phyloP scores from a whole-genome alignment of 495 filamentous ascomycete genomes.

The Cercophora sp. region DNA sequence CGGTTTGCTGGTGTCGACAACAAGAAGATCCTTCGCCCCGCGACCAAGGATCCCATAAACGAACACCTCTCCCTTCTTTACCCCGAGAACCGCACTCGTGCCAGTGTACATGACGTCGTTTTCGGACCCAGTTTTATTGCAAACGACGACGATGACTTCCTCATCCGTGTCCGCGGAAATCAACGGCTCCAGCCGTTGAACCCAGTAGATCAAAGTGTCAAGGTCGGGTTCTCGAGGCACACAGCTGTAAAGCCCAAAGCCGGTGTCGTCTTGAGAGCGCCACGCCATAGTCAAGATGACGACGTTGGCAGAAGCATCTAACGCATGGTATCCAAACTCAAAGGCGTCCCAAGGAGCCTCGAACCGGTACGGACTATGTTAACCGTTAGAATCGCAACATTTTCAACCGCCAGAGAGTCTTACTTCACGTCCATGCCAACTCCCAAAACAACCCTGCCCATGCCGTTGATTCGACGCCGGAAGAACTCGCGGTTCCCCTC shows the following conservation, averaged over 20 bases:
- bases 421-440: slow-evolving; percentile 78
- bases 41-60: slow-evolving; percentile 69
- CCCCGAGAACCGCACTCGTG: slow-evolving; percentile 74
- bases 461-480: slow-evolving; percentile 42
- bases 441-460: slow-evolving; percentile 66
- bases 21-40: slow-evolving; percentile 58
- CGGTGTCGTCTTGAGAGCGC: slow-evolving; percentile 58
- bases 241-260: slow-evolving; percentile 39
- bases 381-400: too few species aligned
- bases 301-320: slow-evolving; percentile 62
- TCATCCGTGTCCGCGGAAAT: slow-evolving; percentile 52
- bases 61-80: slow-evolving; percentile 61
- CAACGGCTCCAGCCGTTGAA: slow-evolving; percentile 74
- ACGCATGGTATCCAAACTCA: slow-evolving; percentile 78
- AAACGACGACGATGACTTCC: slow-evolving; percentile 74
- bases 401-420: slow-evolving; percentile 5
- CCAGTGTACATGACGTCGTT: slow-evolving; percentile 72
- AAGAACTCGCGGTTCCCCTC: slow-evolving; percentile 66
- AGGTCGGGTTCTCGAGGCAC: slow-evolving; percentile 61
- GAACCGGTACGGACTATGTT: slow-evolving; percentile 67
- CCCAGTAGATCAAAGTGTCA: slow-evolving; percentile 84
- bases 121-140: slow-evolving; percentile 75
- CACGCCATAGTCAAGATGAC: slow-evolving; percentile 88
- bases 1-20: slow-evolving; percentile 52
- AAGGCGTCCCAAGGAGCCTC: slow-evolving; percentile 70